A percentile compares a stretch with the other conserved stretches of the same genome.
Conservation (phyloP, 1,284 basidiomycete species). For the Coniferiporia weirii region DNA sequence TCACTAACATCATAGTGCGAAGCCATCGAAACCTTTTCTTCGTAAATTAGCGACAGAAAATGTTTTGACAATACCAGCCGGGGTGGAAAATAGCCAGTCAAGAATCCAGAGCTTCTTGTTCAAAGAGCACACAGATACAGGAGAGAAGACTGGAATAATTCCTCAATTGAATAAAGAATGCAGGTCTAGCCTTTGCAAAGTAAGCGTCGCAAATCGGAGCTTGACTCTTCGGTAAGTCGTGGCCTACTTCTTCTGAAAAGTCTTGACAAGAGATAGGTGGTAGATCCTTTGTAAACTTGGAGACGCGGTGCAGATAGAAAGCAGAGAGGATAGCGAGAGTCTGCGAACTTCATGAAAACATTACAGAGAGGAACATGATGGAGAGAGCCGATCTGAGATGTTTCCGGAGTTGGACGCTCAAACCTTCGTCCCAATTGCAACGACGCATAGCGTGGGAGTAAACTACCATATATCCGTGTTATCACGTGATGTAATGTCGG, state of each 20-base stretch:
- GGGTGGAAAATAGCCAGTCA: neutral
- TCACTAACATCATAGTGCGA: constrained; percentile 13
- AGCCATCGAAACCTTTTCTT: neutral
- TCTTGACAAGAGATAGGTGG: neutral
- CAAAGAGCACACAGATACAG: no score
- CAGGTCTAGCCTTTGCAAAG: no score
- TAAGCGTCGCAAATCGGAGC: no score
- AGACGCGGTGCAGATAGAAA: no score
- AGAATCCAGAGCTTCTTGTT: neutral
- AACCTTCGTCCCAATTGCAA: neutral
- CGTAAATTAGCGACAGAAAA: neutral
- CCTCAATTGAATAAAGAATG: no score
- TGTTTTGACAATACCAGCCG: neutral
- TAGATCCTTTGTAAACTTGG: neutral
- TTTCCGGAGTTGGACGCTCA: neutral
- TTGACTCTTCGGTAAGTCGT: no score
- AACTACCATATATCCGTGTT: neutral
- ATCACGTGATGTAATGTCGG: no score
- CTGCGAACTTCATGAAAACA: neutral
- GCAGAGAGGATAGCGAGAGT: neutral
- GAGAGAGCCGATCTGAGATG: constrained; percentile 3
- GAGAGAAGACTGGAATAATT: no score
- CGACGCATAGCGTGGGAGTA: neutral
- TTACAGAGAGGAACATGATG: constrained; percentile 1
- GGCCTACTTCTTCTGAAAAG: neutral